These are phyloP conservation scores for Leccinum boreale DNA, from an alignment of 768 basidiomycete species.

Conservation along the genomic window DNA sequence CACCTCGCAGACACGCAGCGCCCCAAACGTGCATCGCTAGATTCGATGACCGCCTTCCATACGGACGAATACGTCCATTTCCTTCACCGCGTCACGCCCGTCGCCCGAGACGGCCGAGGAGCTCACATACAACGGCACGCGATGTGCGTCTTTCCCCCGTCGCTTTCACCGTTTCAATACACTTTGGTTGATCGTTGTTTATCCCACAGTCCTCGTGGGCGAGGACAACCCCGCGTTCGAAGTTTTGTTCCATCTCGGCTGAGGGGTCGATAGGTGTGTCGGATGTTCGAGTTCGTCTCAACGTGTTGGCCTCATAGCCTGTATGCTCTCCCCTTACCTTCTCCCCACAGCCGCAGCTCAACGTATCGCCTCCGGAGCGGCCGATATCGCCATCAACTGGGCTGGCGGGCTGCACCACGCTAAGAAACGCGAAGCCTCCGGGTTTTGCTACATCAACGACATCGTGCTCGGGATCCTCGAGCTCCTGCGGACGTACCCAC, in stretches of 20 bases:
- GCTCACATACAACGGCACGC: slow-evolving; percentile 76
- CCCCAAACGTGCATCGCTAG: slow-evolving; percentile 66
- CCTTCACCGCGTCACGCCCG: slow-evolving; percentile 82
- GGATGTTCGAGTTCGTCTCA: neutral
- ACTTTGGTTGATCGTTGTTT: neutral
- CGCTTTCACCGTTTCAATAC: neutral
- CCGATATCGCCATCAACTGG: slow-evolving; percentile 92
- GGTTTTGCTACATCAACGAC: slow-evolving; percentile 99
- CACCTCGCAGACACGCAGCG: slow-evolving; percentile 42
- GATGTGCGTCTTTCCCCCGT: slow-evolving; percentile 54
- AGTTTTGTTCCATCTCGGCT: slow-evolving; percentile 91
- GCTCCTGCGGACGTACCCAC: slow-evolving; percentile 76
- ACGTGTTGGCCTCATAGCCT: neutral
- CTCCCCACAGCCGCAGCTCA: slow-evolving; percentile 68
- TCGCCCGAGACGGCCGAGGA: slow-evolving; percentile 90
- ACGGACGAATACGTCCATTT: slow-evolving; percentile 99
- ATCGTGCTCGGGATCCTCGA: slow-evolving; percentile 95
- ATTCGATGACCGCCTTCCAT: slow-evolving; percentile 91
- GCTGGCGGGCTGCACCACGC: slow-evolving; percentile 98
- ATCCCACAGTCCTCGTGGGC: slow-evolving; percentile 53
- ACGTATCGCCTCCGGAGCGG: slow-evolving; percentile 70
- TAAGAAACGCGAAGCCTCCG: slow-evolving; percentile 97
- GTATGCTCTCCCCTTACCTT: neutral
- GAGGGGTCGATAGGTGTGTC: slow-evolving; percentile 89
- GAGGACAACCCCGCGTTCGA: slow-evolving; percentile 98